These are phyloP conservation scores for Yamadazyma kitorensis DNA, from an alignment of 805 yeast species.

Conservation along the genomic window DNA sequence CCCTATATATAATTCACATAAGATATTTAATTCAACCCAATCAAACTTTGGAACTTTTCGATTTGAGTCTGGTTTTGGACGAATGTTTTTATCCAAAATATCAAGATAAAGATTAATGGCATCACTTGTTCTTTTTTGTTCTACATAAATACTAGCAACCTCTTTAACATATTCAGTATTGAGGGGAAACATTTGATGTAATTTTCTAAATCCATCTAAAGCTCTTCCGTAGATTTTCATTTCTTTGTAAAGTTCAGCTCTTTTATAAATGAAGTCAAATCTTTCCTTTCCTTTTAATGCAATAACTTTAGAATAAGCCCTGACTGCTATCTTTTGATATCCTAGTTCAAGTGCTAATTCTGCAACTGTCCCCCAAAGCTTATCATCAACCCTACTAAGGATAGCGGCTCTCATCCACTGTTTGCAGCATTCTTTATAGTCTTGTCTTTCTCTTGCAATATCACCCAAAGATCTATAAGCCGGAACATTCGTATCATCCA, in stretches of 20 bases:
- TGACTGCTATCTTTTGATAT: slow-evolving; percentile 71
- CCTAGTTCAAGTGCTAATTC: slow-evolving; percentile 62
- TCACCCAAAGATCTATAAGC: slow-evolving; percentile 91
- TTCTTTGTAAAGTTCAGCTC: slow-evolving; percentile 67
- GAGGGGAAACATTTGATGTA: slow-evolving; percentile 53
- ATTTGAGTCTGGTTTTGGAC: slow-evolving; percentile 15
- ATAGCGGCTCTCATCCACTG: slow-evolving; percentile 83
- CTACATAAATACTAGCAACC: slow-evolving; percentile 48
- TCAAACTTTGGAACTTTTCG: slow-evolving; percentile 52
- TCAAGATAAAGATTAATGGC: slow-evolving; percentile 70
- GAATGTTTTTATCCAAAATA: slow-evolving; percentile 58
- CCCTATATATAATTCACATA: slow-evolving; percentile 74
- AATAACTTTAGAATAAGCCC: slow-evolving; percentile 56
- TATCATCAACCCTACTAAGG: slow-evolving; percentile 69
- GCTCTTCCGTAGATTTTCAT: slow-evolving; percentile 69
- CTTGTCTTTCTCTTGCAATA: slow-evolving; percentile 66
- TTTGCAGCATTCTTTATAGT: slow-evolving; percentile 68
- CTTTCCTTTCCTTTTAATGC: slow-evolving; percentile 15
- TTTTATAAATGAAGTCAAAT: slow-evolving; percentile 53
- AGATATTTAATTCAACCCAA: slow-evolving; percentile 85
- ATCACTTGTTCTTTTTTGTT: slow-evolving; percentile 61
- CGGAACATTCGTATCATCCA: slow-evolving; percentile 72
- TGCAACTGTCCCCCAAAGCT: slow-evolving; percentile 77
- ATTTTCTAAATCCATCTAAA: slow-evolving; percentile 63
- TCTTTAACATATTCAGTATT: slow-evolving; percentile 62